Conservation (phyloP, 2,329 filamentous ascomycete species). For the Cladosporium sp. region DNA sequence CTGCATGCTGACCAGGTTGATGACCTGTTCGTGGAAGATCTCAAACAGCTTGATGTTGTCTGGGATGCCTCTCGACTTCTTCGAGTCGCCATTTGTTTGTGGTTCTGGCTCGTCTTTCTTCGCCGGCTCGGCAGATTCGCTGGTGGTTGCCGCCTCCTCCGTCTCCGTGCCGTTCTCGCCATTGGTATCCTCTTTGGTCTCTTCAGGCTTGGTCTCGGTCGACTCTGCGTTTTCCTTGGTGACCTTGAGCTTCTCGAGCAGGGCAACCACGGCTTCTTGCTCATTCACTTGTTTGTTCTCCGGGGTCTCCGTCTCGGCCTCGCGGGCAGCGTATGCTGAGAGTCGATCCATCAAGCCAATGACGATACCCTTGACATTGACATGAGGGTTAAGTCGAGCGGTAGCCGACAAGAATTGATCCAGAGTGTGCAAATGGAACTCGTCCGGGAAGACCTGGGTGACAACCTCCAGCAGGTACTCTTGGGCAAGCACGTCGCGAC, state of each 20-base stretch:
- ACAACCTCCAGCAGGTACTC: conserved; percentile 98
- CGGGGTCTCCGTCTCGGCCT: conserved; percentile 65
- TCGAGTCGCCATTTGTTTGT: conserved; percentile 38
- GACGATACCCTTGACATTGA: conserved; percentile 96
- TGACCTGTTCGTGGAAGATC: conserved; percentile 94
- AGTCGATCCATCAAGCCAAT: conserved; percentile 96
- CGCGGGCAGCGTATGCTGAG: conserved; percentile 88
- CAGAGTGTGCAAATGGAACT: conserved; percentile 94
- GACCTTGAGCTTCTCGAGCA: conserved; percentile 74
- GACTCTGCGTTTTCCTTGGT: conserved; percentile 50
- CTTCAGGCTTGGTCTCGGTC: conserved; percentile 19
- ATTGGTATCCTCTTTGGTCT: conserved; percentile 23
- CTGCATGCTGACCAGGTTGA: conserved; percentile 86
- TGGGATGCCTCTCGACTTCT: conserved; percentile 56
- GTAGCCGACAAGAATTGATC: conserved; percentile 94
- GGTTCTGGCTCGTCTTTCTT: conserved; percentile 28
- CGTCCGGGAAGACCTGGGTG: conserved; percentile 97
- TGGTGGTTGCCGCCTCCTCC: conserved; percentile 23
- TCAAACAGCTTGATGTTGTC: conserved; percentile 87
- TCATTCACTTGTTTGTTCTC: conserved; percentile 73
- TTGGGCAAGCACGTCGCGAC: conserved; percentile 91
- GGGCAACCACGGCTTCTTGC: conserved; percentile 71
- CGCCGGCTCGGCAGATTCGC: conserved; percentile 22
- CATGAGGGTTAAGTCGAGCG: conserved; percentile 86
- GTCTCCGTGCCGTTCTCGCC: conserved; percentile 32